Conservation (phyloP, 805 yeast species). For the Candida anglica region DNA sequence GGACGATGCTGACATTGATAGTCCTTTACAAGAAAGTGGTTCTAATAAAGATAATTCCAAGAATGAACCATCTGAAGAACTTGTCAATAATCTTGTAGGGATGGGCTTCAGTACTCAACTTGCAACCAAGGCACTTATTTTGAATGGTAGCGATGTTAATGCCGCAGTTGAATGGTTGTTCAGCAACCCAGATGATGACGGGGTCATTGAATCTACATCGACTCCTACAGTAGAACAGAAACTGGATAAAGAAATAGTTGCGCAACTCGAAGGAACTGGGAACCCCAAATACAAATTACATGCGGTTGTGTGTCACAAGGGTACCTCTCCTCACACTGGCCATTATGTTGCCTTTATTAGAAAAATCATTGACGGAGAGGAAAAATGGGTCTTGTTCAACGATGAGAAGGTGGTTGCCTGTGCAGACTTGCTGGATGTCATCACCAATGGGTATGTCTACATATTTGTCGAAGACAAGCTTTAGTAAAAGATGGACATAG, state of each 20-base stretch:
- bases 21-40: slow-evolving; percentile 38
- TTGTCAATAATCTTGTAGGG: slow-evolving; percentile 44
- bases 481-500: too few species aligned
- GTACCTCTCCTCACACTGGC: slow-evolving; percentile 85
- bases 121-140: slow-evolving; percentile 67
- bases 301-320: slow-evolving; percentile 84
- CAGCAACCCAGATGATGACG: slow-evolving; percentile 73
- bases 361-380: slow-evolving; percentile 31
- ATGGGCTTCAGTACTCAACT: slow-evolving; percentile 78
- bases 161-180: slow-evolving; percentile 92
- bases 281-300: slow-evolving; percentile 44
- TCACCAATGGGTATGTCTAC: slow-evolving; percentile 46
- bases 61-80: slow-evolving; percentile 25
- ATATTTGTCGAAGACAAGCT: slow-evolving; percentile 26
- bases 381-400: slow-evolving; percentile 74
- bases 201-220: slow-evolving; percentile 34
- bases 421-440: slow-evolving; percentile 40
- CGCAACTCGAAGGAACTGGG: slow-evolving; percentile 11
- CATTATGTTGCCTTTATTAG: slow-evolving; percentile 81
- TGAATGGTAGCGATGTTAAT: slow-evolving; percentile 60
- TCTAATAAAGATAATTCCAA: slow-evolving; percentile 14
- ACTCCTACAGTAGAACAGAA: slow-evolving; percentile 9
- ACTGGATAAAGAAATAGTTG: slow-evolving; percentile 14
- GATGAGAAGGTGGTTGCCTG: slow-evolving; percentile 77
- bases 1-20: slow-evolving; percentile 80